Base-by-base conservation (phyloP, 2,329 filamentous ascomycete genomes). In the Gaeumannomyces tritici region DNA sequence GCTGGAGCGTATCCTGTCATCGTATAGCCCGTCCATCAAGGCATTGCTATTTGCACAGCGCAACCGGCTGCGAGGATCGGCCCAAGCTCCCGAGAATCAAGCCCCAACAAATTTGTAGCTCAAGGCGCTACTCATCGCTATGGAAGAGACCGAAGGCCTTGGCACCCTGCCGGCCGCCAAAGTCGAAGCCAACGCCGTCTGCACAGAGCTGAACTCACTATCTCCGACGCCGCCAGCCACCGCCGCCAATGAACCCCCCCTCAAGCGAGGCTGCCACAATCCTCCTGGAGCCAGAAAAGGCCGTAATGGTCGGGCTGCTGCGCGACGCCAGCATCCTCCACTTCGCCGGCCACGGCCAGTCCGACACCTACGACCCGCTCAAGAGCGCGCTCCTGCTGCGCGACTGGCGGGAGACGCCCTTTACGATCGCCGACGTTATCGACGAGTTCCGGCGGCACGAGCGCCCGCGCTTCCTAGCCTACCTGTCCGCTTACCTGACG, bases 341-440 rank as follows among this genome's bases (percentile, higher is more conserved):
- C 63, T 79, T 79, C 61, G 76, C 77, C 1, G 73, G 77, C 8
- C 76, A 77, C 61, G 75, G 73, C 0, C 3, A 29, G 1, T 65
- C 70, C 0, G 62, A 76, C 61, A 5, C 28, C 0, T 3, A 4
- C 0, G 70, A 75, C 9, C 74, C 75, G 0, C 71, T 69, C 8
- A 64, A 66, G 57, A 75, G 73, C 64, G 61, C 24, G 56, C 63
- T 76, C 2, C 65, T 73, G 1, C 66, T 74, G 21, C 60, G 66
- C 0, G 70, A 73, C 63, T 67, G 68, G 64, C 21, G 67, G 33
- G 61, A 27, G 18, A 59, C 64, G 35, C 67, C 61, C 4, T 61
- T 72, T 18, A 71, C 68, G 4, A 67, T 74, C 4, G 47, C n/a
- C 15, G 24, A 33, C n/a, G 26, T 62, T 9, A 21, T 61, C 4